Conservation (phyloP, 2,329 filamentous ascomycete genomes). For the Fusarium sororula region DNA sequence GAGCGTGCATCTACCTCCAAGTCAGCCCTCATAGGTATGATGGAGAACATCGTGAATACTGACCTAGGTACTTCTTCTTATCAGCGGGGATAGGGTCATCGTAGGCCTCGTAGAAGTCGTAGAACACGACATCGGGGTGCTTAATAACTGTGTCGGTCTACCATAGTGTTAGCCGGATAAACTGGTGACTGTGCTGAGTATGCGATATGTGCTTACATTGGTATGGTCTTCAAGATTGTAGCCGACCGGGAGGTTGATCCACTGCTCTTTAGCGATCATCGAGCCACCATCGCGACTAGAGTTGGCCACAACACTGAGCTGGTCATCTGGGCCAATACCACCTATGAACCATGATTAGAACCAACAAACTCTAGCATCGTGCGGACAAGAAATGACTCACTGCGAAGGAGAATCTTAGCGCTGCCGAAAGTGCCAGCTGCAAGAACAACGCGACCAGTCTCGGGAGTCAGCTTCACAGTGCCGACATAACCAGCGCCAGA, state of each 20-base stretch:
- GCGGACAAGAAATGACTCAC: not conserved
- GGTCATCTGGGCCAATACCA: conserved; percentile 9
- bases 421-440: conserved; percentile 8
- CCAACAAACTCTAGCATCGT: rapidly evolving
- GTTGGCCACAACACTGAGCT: not conserved
- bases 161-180: not conserved
- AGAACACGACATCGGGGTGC: conserved; percentile 6
- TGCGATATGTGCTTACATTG: not conserved
- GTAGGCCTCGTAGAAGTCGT: conserved; percentile 8
- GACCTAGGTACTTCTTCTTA: not conserved
- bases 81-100: not conserved
- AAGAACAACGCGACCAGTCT: conserved; percentile 9
- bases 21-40: not conserved
- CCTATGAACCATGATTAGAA: not conserved
- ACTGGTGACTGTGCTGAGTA: too few relatives aligned
- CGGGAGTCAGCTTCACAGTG: conserved; percentile 9
- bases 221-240: conserved; percentile 14
- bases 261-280: conserved; percentile 4
- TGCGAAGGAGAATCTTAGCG: conserved; percentile 10
- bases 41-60: not conserved
- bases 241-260: conserved; percentile 12
- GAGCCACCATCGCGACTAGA: not conserved
- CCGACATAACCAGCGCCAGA: not conserved
- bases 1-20: not conserved
- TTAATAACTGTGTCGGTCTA: conserved; percentile 5